A percentile compares a stretch with the other conserved stretches of the same genome.
phyloP scores from a whole-genome alignment of 805 yeast species.

The Saccharomyces kudriavzevii region DNA sequence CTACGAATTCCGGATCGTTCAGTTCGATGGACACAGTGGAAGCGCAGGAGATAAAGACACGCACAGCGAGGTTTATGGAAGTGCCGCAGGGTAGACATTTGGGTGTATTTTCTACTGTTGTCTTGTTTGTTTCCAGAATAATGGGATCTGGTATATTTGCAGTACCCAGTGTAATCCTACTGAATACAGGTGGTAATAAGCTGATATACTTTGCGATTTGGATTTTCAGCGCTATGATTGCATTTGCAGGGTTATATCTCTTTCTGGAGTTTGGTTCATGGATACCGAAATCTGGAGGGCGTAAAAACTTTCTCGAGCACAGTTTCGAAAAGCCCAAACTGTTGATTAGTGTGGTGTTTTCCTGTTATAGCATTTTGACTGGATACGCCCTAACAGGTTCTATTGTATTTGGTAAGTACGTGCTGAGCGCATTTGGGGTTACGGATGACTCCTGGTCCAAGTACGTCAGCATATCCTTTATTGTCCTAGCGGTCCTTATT shows the following conservation, averaged over 20 bases:
- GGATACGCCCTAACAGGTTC: conserved; percentile 50
- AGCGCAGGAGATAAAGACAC: background rate
- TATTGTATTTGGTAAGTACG: conserved; percentile 55
- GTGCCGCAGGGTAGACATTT: conserved; percentile 69
- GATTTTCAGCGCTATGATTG: conserved; percentile 51
- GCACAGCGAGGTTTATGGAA: conserved; percentile 9
- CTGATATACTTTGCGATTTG: conserved; percentile 53
- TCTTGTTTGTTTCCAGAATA: conserved; percentile 58
- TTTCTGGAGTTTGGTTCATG: conserved; percentile 64
- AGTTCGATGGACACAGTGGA: conserved; percentile 6
- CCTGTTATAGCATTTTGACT: conserved; percentile 42
- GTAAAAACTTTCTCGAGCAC: conserved; percentile 62
- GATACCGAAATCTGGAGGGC: conserved; percentile 69
- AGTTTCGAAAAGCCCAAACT: conserved; percentile 54
- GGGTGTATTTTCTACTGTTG: conserved; percentile 58
- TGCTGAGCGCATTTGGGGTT: conserved; percentile 38
- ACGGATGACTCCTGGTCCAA: conserved; percentile 35
- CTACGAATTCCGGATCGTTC: conserved; percentile 6
- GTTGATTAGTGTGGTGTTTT: conserved; percentile 44
- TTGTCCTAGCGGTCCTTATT: conserved; percentile 33
- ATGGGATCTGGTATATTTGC: conserved; percentile 76
- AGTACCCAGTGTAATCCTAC: conserved; percentile 56
- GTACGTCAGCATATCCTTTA: conserved; percentile 35
- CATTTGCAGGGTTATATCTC: conserved; percentile 59
- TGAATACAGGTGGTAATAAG: conserved; percentile 62